A percentile compares a stretch with the other conserved stretches of the same genome.
phyloP scores from a whole-genome alignment of 2,329 filamentous ascomycete species.

The Pyrenochaeta sp. region DNA sequence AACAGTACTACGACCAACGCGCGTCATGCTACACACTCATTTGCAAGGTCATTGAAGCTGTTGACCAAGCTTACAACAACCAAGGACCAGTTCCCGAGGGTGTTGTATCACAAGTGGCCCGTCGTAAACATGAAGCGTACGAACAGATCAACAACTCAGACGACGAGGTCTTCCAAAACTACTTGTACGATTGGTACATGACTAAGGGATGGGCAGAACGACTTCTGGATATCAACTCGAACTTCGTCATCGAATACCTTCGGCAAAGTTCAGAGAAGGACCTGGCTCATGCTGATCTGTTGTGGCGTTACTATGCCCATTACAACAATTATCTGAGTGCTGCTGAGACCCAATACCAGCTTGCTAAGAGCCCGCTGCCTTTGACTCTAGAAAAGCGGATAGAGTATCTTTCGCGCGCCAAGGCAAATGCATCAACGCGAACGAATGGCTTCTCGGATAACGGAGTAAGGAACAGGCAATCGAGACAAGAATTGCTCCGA shows the following conservation, averaged over 20 bases:
- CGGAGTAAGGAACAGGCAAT: slow-evolving; percentile 64
- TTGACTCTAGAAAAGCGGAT: slow-evolving; percentile 86
- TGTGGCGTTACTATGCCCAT: slow-evolving; percentile 92
- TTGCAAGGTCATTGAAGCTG: slow-evolving; percentile 77
- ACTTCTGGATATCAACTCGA: slow-evolving; percentile 82
- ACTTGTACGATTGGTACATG: slow-evolving; percentile 98
- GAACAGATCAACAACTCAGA: slow-evolving; percentile 85
- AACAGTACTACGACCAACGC: slow-evolving; percentile 71
- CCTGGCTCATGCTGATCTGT: slow-evolving; percentile 81
- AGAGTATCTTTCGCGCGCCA: slow-evolving; percentile 86
- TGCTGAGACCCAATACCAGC: slow-evolving; percentile 81
- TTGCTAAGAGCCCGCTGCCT: slow-evolving; percentile 82
- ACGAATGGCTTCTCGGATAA: slow-evolving; percentile 72
- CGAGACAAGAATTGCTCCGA: slow-evolving; percentile 84
- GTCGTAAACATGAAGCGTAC: slow-evolving; percentile 87
- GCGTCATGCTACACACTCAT: slow-evolving; percentile 87
- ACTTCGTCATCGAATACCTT: slow-evolving; percentile 86
- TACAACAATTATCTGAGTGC: slow-evolving; percentile 84
- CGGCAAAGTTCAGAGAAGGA: slow-evolving; percentile 76
- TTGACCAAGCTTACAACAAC: slow-evolving; percentile 73
- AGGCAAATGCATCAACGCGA: slow-evolving; percentile 87
- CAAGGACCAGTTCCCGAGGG: slow-evolving; percentile 81
- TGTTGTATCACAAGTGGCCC: slow-evolving; percentile 75
- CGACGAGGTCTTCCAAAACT: slow-evolving; percentile 94
- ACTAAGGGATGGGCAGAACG: slow-evolving; percentile 83